Evolutionary conservation across 2,329 filamentous ascomycete genomes (phyloP).

Genomic region (Davidsoniella eucalypti): DNA sequence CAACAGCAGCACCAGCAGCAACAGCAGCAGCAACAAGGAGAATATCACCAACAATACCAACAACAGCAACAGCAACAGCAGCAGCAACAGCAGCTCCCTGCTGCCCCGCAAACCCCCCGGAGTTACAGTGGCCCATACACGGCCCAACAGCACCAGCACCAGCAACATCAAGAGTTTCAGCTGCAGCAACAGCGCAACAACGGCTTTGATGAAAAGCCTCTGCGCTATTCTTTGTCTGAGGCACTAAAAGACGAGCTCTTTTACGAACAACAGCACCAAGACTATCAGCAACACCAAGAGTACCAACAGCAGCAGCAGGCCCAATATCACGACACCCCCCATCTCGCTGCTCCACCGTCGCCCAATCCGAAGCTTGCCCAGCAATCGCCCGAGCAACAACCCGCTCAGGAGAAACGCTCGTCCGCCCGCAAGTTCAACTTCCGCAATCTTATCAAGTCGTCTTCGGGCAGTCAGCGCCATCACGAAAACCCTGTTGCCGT

Average conservation of each 20-base stretch:
- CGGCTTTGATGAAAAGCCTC: slow-evolving; percentile 11
- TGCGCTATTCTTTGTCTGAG: slow-evolving; percentile 13
- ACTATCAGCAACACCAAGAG: slow-evolving; percentile 5
- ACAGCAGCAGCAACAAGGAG: background rate
- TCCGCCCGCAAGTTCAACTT: slow-evolving; percentile 5
- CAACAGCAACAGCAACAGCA: slow-evolving; percentile 2
- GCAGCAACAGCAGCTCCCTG: slow-evolving; percentile 18
- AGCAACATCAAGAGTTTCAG: slow-evolving; percentile 17
- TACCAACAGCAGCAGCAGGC: slow-evolving; percentile 14
- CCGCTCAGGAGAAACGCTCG: slow-evolving; percentile 7
- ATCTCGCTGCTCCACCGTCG: background rate
- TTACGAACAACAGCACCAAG: slow-evolving; percentile 11
- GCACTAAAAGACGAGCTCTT: background rate
- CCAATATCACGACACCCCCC: background rate
- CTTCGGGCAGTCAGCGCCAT: slow-evolving; percentile 7
- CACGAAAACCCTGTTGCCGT: slow-evolving; percentile 7
- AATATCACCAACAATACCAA: background rate
- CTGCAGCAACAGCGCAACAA: slow-evolving; percentile 13
- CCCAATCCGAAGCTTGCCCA: background rate
- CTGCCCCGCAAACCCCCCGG: slow-evolving; percentile 3
- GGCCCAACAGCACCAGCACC: slow-evolving; percentile 17
- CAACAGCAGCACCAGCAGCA: slow-evolving; percentile 15
- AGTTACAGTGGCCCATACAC: slow-evolving; percentile 1
- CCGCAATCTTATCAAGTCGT: slow-evolving; percentile 6
- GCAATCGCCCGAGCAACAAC: background rate